phyloP scores from a whole-genome alignment of 208 protist species.

The Acanthamoeba sp. region DNA sequence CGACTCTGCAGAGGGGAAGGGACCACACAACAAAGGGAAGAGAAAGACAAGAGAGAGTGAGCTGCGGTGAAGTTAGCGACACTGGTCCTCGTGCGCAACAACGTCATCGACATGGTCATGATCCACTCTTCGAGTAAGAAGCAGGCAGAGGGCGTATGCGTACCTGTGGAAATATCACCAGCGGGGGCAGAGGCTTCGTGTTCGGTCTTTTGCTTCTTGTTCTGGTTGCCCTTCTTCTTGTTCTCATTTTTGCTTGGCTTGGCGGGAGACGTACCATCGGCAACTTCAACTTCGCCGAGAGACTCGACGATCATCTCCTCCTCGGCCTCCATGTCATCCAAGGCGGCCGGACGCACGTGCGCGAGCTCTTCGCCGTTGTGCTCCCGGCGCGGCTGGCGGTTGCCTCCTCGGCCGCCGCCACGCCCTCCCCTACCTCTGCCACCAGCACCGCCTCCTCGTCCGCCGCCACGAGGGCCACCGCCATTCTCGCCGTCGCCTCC shows the following conservation, averaged over 20 bases:
- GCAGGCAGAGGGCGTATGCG: not conserved
- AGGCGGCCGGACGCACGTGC: not conserved
- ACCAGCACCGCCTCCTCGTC: not conserved
- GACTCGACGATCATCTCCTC: slow-evolving; percentile 58
- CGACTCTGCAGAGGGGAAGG: not conserved
- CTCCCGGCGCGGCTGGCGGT: not conserved
- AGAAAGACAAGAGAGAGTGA: not conserved
- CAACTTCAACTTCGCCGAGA: slow-evolving; percentile 10
- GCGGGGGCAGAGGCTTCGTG: not conserved
- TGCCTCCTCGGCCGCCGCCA: not conserved
- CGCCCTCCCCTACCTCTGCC: not conserved
- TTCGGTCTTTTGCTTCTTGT: slow-evolving; percentile 15
- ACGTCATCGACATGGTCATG: too few relatives aligned
- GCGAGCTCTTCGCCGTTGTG: not conserved
- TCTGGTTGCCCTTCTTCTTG: not conserved
- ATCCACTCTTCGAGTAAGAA: too few relatives aligned
- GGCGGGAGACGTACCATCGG: not conserved
- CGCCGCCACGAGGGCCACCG: not conserved
- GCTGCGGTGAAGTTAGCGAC: not conserved
- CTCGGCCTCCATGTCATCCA: slow-evolving; percentile 18
- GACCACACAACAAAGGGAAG: not conserved
- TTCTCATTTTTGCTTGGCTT: not conserved
- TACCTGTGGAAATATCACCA: not conserved
- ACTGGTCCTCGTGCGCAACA: not conserved
- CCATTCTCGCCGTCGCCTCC: not conserved